Conservation (phyloP, 257 asterid species). For the Perilla frutescens region DNA sequence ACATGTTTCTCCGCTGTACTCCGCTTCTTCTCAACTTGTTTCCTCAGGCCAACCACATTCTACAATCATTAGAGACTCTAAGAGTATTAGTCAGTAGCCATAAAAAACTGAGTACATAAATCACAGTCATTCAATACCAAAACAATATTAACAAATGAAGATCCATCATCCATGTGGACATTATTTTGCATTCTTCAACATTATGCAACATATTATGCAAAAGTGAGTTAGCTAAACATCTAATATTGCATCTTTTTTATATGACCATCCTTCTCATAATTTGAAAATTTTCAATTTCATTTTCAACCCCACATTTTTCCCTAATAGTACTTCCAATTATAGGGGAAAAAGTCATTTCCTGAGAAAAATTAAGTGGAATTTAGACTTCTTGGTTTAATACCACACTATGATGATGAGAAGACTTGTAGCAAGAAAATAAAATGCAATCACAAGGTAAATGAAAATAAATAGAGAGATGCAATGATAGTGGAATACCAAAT, state of each 20-base stretch:
- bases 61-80: slow-evolving; percentile 32
- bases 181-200: neutral
- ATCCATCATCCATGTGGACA: neutral
- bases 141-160: neutral
- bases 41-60: slow-evolving; percentile 48
- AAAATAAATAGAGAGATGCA: neutral
- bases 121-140: neutral
- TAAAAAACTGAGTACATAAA: slow-evolving; percentile 11
- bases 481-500: slow-evolving; percentile 2
- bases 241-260: neutral
- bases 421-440: neutral
- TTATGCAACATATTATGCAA: neutral
- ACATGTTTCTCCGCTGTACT: slow-evolving; percentile 87
- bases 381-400: neutral
- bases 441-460: neutral
- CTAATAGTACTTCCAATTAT: neutral
- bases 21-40: slow-evolving; percentile 64
- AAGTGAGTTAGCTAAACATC: neutral
- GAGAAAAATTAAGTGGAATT: neutral
- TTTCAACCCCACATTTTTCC: neutral
- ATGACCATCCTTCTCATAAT: no score
- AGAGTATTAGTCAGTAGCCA: slow-evolving; percentile 23
- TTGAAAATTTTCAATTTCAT: neutral
- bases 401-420: neutral
- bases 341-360: neutral